Evolutionary conservation across 768 basidiomycete species (phyloP), one percentile per base, ranked within the genome.

Genomic region (Trametes villosa): DNA sequence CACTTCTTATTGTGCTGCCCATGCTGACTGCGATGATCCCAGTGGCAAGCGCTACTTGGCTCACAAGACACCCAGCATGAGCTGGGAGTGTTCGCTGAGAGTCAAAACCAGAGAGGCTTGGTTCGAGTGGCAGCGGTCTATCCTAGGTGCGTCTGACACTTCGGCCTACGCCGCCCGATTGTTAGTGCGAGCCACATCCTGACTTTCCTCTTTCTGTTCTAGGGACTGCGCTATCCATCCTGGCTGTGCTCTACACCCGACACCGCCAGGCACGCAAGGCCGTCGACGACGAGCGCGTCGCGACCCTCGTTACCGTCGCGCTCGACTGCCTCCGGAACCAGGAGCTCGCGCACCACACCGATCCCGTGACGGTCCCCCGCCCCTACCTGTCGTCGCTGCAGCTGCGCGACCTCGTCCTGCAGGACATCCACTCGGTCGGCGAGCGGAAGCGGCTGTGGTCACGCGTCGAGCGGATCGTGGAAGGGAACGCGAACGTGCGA

Each of bases 401-500:
- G 71, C 83, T 97, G 45, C 90, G 95, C 56, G 94, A 97, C 75
- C 79, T 91, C 54, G 82, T 96, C 41, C 76, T 97, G 31, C 88
- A 90, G 67, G 85, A 90, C 60, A 88, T 94, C 67, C 90, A 89
- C 72, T 91, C 90, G 27, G 82, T 91, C 38, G 69, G 82, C 24
- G 78, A 76, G 31, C 80, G 92, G 59, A 81, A 81, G 59, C 79
- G 84, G 47, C 68, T 97, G 45, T 97, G 95, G 95, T 80, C 86
- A 59, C 81, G 83, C 65, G 94, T 97, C 49, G 92, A 93, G 72
- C 83, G 81, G 53, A 78, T 94, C 50, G 94, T 97, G 4, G 94
- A 96, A 75, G 85, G 87, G 55, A 97, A 97, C 76, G 84, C 92
- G 30, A 97, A 97, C 74, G 91, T 97, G 42, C 84, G 92, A 62